These are phyloP conservation scores for Lipomyces lipofer DNA, from an alignment of 805 yeast genomes.

Conservation along the genomic window DNA sequence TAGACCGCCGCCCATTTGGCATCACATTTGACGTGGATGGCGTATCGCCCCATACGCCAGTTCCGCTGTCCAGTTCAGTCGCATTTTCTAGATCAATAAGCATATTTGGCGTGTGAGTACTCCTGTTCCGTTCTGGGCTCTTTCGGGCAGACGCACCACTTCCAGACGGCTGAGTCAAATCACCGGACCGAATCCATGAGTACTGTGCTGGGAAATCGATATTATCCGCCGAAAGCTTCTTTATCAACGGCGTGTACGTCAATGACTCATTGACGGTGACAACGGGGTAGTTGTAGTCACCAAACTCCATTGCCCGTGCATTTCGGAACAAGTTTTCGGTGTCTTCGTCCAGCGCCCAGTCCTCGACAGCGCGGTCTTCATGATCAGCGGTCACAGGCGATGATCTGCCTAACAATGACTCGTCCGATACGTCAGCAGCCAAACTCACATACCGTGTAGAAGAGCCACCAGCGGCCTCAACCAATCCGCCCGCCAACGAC, in stretches of 20 bases:
- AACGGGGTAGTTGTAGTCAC: slow-evolving; percentile 48
- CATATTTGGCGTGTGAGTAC: slow-evolving; percentile 1
- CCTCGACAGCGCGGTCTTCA: slow-evolving; percentile 1
- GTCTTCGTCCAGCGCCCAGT: slow-evolving; percentile 31
- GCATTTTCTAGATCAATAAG: background rate
- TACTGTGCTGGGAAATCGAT: background rate
- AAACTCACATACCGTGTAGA: slow-evolving; percentile 8
- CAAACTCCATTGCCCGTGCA: slow-evolving; percentile 41
- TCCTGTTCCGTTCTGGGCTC: background rate
- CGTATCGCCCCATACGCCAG: background rate
- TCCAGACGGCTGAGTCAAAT: background rate
- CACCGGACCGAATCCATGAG: background rate
- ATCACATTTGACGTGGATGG: too few species aligned
- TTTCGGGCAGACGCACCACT: background rate
- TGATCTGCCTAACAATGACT: background rate
- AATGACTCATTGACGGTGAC: slow-evolving; percentile 38
- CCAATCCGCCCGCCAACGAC: background rate
- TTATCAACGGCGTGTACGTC: slow-evolving; percentile 18
- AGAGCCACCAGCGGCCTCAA: slow-evolving; percentile 9
- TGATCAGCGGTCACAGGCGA: background rate
- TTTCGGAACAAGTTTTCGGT: slow-evolving; percentile 40
- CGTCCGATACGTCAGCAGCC: slow-evolving; percentile 4
- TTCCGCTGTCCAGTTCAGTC: background rate
- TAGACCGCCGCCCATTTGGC: too few species aligned
- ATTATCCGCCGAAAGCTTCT: background rate